Evolutionary conservation across 2,329 filamentous ascomycete species (phyloP).

Genomic region (Verticillium isaacii): DNA sequence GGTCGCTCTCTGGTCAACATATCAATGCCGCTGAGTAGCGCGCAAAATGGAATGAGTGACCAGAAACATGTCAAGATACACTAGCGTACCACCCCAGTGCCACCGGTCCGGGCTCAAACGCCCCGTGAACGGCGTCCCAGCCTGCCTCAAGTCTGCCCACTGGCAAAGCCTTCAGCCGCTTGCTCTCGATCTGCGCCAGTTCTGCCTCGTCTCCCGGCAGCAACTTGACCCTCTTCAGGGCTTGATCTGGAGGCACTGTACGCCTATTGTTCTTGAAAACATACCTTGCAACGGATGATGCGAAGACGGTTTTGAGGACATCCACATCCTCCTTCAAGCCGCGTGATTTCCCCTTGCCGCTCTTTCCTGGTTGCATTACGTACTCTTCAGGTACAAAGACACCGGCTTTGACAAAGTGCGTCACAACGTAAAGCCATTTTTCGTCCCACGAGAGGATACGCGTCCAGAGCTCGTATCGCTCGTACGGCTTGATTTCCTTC

Average conservation of each 20-base stretch:
- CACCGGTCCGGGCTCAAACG: constrained; percentile 1
- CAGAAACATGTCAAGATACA: background rate
- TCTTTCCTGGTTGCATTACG: constrained; percentile 21
- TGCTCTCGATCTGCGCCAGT: constrained; percentile 1
- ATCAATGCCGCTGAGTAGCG: no score
- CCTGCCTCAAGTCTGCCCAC: constrained; percentile 3
- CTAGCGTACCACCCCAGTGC: constrained; percentile 2
- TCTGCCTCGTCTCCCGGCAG: constrained; percentile 48
- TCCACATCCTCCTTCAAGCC: constrained; percentile 17
- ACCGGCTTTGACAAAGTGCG: constrained; percentile 64
- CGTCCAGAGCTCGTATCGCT: constrained; percentile 9
- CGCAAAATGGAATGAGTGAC: no score
- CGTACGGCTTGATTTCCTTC: constrained; percentile 8
- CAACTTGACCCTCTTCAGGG: constrained; percentile 66
- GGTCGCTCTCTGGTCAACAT: no score
- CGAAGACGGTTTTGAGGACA: constrained; percentile 60
- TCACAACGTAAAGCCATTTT: constrained; percentile 76
- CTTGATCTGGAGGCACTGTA: constrained; percentile 75
- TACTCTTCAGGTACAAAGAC: constrained; percentile 49
- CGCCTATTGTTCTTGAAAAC: constrained; percentile 77
- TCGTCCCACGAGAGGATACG: constrained; percentile 55
- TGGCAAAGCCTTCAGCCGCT: background rate
- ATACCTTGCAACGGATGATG: constrained; percentile 71
- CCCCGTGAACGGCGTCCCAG: constrained; percentile 2
- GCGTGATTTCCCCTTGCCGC: constrained; percentile 2